Base-by-base conservation (phyloP, 176 grass and related monocot genomes). In the Ensete ventricosum region DNA sequence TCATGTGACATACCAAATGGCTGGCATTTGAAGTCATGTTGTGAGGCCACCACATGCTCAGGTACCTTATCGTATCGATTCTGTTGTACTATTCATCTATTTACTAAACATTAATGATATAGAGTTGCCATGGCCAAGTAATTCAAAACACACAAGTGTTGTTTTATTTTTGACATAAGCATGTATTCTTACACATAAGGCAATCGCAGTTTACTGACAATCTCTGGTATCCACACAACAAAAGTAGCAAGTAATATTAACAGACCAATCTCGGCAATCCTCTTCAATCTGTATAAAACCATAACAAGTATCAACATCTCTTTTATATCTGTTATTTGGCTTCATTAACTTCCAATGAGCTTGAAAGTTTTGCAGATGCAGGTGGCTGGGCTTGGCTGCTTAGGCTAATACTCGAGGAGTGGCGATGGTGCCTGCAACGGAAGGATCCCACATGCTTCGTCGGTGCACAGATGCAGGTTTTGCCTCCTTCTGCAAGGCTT, bases 381-480 rank as follows among this genome's bases (percentile, higher is more conserved):
- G 52, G 27, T 17, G 71, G 26, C 5, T 62, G 76, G 8, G 26
- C 11, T 23, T 64, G 19, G 12, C 9, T 21, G 12, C 9, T 21
- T 11, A 58, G 25, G 59, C 43, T 87, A 59, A 77, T 34, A 64
- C 76, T 79, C 52, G 81, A 66, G 21, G 73, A 59, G 53, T 70
- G 49, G 50, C 92, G 88, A 79, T 96, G 92, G 84, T 96, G 82
- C 73, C 85, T 90, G 84, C 92, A 91, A n/a, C 86, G 79, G 77
- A 96, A 96, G 17, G 92, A 96, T 11, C 92, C 92, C 21, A 80
- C 69, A 69, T 96, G 92, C 73, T 86, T 91, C 73, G 92, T 96
- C 34, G 92, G 88, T 29, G 88, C 88, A 59, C 92, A 96, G 49
- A 96, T 72, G 73, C 92, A 91, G 19, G 88, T 71, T 58, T 52